Conservation (phyloP, 2,329 filamentous ascomycete species). For the Basipetospora chlamydospora region DNA sequence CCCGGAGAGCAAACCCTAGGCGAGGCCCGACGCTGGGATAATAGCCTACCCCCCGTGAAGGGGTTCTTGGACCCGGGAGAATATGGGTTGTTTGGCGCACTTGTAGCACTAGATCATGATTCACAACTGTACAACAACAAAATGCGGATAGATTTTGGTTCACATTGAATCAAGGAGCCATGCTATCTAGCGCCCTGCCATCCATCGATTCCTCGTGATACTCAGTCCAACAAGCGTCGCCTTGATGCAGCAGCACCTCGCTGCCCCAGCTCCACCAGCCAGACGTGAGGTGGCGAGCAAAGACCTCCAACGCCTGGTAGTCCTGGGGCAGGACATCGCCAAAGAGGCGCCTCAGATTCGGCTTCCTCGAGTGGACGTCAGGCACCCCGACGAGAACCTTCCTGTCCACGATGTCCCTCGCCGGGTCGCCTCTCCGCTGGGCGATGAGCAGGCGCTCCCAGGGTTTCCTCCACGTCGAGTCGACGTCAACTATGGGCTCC, state of each 20-base stretch:
- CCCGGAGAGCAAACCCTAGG: too few species aligned
- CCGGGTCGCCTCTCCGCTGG: conserved; percentile 21
- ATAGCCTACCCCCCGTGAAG: too few species aligned
- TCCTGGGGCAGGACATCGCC: conserved; percentile 33
- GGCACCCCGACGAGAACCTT: conserved; percentile 56
- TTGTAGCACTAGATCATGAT: conserved; percentile 11
- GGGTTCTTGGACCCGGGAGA: not conserved
- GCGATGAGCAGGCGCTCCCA: conserved; percentile 62
- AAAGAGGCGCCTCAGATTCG: conserved; percentile 50
- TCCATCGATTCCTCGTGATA: not conserved
- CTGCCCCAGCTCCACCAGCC: conserved; percentile 73
- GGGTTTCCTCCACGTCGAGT: conserved; percentile 54
- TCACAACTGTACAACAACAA: conserved; percentile 17
- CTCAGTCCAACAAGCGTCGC: conserved; percentile 33
- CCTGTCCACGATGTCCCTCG: conserved; percentile 10
- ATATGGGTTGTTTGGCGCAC: conserved; percentile 7
- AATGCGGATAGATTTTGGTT: too few species aligned
- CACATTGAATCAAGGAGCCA: too few species aligned
- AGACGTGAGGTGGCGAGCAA: conserved; percentile 57
- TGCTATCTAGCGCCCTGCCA: too few species aligned
- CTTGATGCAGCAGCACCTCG: conserved; percentile 57
- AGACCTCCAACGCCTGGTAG: conserved; percentile 56
- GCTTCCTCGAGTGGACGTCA: conserved; percentile 67
- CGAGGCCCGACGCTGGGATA: too few species aligned
- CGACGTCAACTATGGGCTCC: conserved; percentile 46